Base-by-base conservation (phyloP, 805 yeast genomes). In the Scheffersomyces coipomensis region DNA sequence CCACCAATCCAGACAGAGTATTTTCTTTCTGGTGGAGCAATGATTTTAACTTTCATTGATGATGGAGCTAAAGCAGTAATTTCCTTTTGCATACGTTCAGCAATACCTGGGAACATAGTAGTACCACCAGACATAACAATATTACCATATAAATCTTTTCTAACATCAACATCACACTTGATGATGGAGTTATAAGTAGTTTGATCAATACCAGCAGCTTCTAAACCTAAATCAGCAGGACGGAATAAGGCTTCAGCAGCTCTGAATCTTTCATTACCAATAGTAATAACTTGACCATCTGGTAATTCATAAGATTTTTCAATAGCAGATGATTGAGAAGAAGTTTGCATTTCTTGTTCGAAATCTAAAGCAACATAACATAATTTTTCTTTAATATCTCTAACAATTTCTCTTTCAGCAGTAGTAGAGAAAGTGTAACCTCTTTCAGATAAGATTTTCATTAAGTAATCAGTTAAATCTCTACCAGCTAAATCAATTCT, bases 71-170 rank as follows among this genome's bases (percentile, higher is more conserved):
- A 84, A 60, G 97, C 96, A 60, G 97, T 88, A 66, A 93, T 89
- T 80, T 93, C 99, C 88, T 91, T 91, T 82, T 91, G 98, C 96
- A 93, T 88, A 82, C 99, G 91, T 83, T 93, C 98, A 73, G 97
- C 97, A 73, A 93, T 90, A 79, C 99, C 99, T 76, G 97, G 97
- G 96, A 89, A 93, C 98, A 93, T 89, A 59, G 99, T 93, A 62
- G 98, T 90, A 86, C 99, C 99, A 82, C 99, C 99, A 57, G 98
- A 90, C 93, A 93, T 85, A 69, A 93, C 99, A 66, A 93, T 93
- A 85, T 93, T 93, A 76, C 95, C 95, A 81, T 93, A 93, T 73
- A 93, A 83, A 74, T 91, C 98, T 80, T 88, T 91, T 78, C 99
- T 88, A 58, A 93, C 97, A 76, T 93, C 99, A 60, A 93, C 85